Conservation (phyloP, 2,329 filamentous ascomycete species). For the Cladosporium colombiae region DNA sequence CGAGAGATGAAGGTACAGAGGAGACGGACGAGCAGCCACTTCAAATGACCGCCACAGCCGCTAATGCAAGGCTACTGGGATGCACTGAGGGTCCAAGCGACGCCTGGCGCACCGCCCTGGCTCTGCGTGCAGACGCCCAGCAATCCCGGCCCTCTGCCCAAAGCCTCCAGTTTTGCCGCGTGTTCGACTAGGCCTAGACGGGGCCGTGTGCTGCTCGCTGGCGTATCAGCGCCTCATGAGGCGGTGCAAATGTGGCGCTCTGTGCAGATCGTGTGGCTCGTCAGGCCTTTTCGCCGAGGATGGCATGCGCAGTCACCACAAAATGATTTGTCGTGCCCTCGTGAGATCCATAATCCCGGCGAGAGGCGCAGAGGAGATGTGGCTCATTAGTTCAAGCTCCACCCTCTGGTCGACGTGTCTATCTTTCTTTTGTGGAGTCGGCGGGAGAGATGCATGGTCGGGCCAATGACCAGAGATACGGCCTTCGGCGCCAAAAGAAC, state of each 20-base stretch:
- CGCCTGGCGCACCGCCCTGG: slow-evolving; percentile 10
- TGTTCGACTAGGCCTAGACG: slow-evolving; percentile 17
- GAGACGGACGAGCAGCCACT: slow-evolving; percentile 20
- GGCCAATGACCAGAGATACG: slow-evolving; percentile 11
- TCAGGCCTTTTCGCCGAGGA: slow-evolving; percentile 1
- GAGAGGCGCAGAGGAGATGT: slow-evolving; percentile 10
- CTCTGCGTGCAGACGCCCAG: slow-evolving; percentile 20
- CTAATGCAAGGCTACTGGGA: slow-evolving; percentile 15
- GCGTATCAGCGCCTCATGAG: slow-evolving; percentile 10
- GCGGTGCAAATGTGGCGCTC: slow-evolving; percentile 11
- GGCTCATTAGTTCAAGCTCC: slow-evolving; percentile 8
- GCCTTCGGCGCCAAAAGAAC: background rate
- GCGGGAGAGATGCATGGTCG: background rate
- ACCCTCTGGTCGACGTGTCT: background rate
- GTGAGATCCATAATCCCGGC: slow-evolving; percentile 14
- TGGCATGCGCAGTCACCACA: slow-evolving; percentile 2
- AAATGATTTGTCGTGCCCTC: slow-evolving; percentile 1
- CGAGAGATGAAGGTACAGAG: slow-evolving; percentile 19
- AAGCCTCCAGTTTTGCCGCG: slow-evolving; percentile 16
- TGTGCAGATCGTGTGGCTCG: slow-evolving; percentile 10
- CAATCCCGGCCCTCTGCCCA: slow-evolving; percentile 12
- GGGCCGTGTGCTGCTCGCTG: background rate
- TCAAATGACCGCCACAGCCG: slow-evolving; percentile 21
- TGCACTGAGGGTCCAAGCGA: slow-evolving; percentile 17
- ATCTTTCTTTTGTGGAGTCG: slow-evolving; percentile 10